These are phyloP conservation scores for Leccinellum luteum DNA, from an alignment of 768 basidiomycete species.

Conservation along the genomic window DNA sequence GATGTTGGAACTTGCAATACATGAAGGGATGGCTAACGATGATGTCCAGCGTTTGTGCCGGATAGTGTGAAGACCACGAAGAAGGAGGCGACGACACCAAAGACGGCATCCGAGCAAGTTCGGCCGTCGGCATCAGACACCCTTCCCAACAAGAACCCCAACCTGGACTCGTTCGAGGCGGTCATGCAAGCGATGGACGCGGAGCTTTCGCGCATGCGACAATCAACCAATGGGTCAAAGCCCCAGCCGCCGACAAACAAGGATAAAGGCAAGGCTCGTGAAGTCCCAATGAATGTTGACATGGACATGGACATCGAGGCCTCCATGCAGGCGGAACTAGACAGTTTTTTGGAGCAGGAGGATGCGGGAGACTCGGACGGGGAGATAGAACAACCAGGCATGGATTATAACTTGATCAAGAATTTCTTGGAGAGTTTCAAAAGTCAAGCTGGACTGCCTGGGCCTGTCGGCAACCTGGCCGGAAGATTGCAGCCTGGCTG, in stretches of 20 bases:
- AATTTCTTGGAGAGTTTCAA: conserved; percentile 97
- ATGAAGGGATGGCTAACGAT: conserved; percentile 6
- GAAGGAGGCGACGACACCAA: conserved; percentile 6
- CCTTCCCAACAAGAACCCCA: conserved; percentile 53
- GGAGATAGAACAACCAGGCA: conserved; percentile 43
- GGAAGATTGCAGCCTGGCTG: conserved; percentile 80
- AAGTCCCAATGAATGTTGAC: conserved; percentile 37
- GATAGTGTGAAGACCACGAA: conserved; percentile 14
- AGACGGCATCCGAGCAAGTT: conserved; percentile 8
- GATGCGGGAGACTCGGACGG: conserved; percentile 52
- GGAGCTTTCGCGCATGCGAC: conserved; percentile 58
- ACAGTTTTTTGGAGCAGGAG: conserved; percentile 52
- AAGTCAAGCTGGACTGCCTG: conserved; percentile 83
- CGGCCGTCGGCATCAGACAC: conserved; percentile 33
- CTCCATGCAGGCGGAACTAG: conserved; percentile 88
- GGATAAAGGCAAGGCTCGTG: conserved; percentile 40
- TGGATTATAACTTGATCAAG: conserved; percentile 92
- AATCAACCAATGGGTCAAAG: conserved; percentile 20
- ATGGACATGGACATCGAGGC: conserved; percentile 71
- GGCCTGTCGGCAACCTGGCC: conserved; percentile 88
- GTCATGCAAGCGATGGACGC: conserved; percentile 96
- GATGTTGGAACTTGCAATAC: neutral
- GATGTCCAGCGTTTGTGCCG: conserved; percentile 59
- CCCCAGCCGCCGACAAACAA: conserved; percentile 38
- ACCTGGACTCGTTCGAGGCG: conserved; percentile 88